A percentile compares a stretch with the other conserved stretches of the same genome.
Conservation (phyloP, 2,329 filamentous ascomycete genomes). For the Endothia cerciana region DNA sequence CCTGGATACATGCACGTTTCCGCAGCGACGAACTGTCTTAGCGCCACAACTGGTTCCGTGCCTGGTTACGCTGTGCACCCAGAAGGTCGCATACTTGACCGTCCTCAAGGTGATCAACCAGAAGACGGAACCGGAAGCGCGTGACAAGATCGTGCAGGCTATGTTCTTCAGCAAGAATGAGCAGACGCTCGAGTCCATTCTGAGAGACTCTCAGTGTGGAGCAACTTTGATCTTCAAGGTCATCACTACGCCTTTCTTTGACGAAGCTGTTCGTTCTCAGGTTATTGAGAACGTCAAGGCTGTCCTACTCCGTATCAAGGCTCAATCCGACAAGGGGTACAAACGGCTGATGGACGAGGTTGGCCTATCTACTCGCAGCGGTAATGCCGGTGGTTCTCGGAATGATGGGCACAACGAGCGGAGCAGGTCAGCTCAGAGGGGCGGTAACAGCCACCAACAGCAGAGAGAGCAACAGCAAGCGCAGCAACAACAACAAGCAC, state of each 20-base stretch:
- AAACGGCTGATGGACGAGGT: slow-evolving; percentile 99
- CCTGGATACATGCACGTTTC: slow-evolving; percentile 96
- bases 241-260: slow-evolving; percentile 94
- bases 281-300: slow-evolving; percentile 91
- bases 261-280: slow-evolving; percentile 84
- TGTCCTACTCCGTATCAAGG: slow-evolving; percentile 87
- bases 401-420: slow-evolving; percentile 55
- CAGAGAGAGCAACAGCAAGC: slow-evolving; percentile 39
- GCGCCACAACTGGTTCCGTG: slow-evolving; percentile 91
- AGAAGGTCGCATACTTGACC: slow-evolving; percentile 97
- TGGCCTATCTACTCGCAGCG: slow-evolving; percentile 73
- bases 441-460: slow-evolving; percentile 50
- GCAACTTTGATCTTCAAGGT: slow-evolving; percentile 99
- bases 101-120: slow-evolving; percentile 99
- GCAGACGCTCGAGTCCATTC: slow-evolving; percentile 83
- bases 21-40: slow-evolving; percentile 85
- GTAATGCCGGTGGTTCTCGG: slow-evolving; percentile 46
- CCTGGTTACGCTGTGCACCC: slow-evolving; percentile 92
- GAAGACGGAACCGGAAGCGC: slow-evolving; percentile 88
- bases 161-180: slow-evolving; percentile 92
- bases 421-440: slow-evolving; percentile 60
- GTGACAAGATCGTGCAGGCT: slow-evolving; percentile 86
- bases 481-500: slow-evolving; percentile 39
- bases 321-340: slow-evolving; percentile 92
- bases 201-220: slow-evolving; percentile 88